These are phyloP conservation scores for Neurospora tetrasperma DNA, from an alignment of 495 filamentous ascomycete species.

Conservation along the genomic window DNA sequence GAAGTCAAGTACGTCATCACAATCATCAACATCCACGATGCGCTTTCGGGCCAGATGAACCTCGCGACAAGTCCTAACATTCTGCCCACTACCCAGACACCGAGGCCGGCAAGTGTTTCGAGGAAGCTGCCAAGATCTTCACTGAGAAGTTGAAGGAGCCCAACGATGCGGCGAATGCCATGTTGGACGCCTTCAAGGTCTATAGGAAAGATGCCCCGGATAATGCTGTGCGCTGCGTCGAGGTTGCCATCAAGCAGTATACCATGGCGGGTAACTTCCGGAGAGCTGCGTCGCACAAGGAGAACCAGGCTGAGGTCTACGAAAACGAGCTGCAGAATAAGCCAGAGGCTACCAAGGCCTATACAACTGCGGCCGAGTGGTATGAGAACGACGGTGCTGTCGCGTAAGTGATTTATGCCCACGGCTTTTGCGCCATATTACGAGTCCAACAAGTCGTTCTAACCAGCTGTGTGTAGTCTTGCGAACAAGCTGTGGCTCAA, in stretches of 20 bases:
- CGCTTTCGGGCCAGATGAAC: neutral
- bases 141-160: slow-evolving; percentile 69
- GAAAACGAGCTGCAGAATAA: slow-evolving; percentile 69
- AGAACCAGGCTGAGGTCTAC: slow-evolving; percentile 72
- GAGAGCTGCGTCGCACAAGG: slow-evolving; percentile 77
- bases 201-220: slow-evolving; percentile 73
- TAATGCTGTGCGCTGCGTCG: slow-evolving; percentile 65
- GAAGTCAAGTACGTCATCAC: slow-evolving; percentile 46
- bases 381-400: slow-evolving; percentile 79
- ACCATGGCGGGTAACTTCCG: slow-evolving; percentile 76
- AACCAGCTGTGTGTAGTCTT: slow-evolving; percentile 36
- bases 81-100: slow-evolving; percentile 39
- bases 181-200: slow-evolving; percentile 65
- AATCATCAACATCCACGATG: neutral
- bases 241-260: slow-evolving; percentile 68
- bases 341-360: slow-evolving; percentile 65
- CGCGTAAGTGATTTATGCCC: slow-evolving; percentile 45
- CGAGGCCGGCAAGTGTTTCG: slow-evolving; percentile 72
- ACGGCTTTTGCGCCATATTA: neutral
- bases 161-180: slow-evolving; percentile 75
- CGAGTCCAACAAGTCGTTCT: neutral
- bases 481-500: slow-evolving; percentile 89
- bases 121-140: slow-evolving; percentile 69
- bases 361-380: slow-evolving; percentile 74
- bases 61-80: neutral